Evolutionary conservation across 192 early-diverging fungal species (phyloP), one percentile per base, ranked within the genome.

Genomic region (Allomyces arbusculus): DNA sequence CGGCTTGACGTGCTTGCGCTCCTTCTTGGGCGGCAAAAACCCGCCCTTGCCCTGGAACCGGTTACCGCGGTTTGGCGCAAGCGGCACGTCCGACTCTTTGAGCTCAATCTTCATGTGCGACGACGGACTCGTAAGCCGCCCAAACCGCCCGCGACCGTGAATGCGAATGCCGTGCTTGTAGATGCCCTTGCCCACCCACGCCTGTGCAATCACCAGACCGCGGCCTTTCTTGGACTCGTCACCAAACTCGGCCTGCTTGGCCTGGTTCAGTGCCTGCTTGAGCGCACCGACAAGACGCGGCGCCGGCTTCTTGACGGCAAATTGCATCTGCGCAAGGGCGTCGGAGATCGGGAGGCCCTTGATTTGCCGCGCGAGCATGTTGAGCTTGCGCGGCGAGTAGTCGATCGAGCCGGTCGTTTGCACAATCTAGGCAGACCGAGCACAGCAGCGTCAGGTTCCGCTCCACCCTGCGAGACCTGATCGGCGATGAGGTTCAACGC

Each of bases 101-200:
- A 81, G 26, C 63, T 72, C 23, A 55, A 77, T 69, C 68, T 74
- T 73, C n/a, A 82, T 24, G 61, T 78, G 78, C 24, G 71, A 61
- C 1, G 63, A 50, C 11, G 78, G 80, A 24, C 70, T 71, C 61
- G 76, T 73, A 69, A 79, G 76, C 19, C 71, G 64, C 9, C 80
- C 80, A 44, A 72, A 65, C 23, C 78, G 66, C 8, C 76, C 80
- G 5, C 75, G 44, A 10, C 75, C 80, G 24, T 78, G 74, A 66
- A 76, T 76, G 45, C 68, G 66, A 24, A 82, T 66, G n/a, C 78
- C 64, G 65, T 75, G 75, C 44, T 73, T 40, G 64, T 70, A 75
- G 24, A 26, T 40, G 3, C 75, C 76, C 68, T 79, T 79, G n/a
- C 80, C 80, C 19, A 78, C 75, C 71, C 73, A 82, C n/a, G 75